phyloP scores from a whole-genome alignment of 192 early-diverging fungal genomes.

The Coemansia sp. region DNA sequence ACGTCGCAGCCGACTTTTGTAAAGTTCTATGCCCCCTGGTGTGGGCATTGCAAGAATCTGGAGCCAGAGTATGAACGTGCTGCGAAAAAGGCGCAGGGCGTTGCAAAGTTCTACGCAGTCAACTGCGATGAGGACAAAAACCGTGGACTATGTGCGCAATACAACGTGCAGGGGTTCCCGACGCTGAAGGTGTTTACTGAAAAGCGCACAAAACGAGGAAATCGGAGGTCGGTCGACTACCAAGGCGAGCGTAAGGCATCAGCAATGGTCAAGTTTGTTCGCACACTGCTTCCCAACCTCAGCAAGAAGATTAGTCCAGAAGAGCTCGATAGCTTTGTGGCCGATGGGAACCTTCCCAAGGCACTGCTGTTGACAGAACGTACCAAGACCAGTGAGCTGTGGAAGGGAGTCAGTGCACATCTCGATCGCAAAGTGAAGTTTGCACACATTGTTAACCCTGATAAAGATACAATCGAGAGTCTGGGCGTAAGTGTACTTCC shows the following conservation, averaged over 20 bases:
- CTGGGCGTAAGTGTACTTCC: constrained; percentile 66
- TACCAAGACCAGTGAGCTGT: constrained; percentile 69
- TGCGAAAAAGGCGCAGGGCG: constrained; percentile 75
- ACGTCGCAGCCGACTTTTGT: constrained; percentile 76
- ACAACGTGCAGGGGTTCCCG: constrained; percentile 88
- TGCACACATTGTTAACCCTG: constrained; percentile 65
- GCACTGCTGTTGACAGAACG: constrained; percentile 81
- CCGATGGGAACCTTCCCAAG: constrained; percentile 55
- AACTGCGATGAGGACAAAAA: constrained; percentile 87
- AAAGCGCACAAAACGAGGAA: constrained; percentile 59
- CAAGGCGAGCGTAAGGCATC: constrained; percentile 81
- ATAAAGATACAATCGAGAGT: constrained; percentile 50
- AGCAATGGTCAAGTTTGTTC: constrained; percentile 70
- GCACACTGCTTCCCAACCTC: constrained; percentile 62
- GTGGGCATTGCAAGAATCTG: constrained; percentile 88
- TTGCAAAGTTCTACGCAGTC: constrained; percentile 84
- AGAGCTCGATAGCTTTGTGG: constrained; percentile 57
- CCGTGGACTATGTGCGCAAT: constrained; percentile 71
- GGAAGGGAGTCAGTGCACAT: constrained; percentile 81
- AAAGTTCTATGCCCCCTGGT: constrained; percentile 97
- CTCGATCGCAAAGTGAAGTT: constrained; percentile 67
- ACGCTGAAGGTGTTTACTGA: constrained; percentile 88
- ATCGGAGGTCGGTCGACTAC: constrained; percentile 64
- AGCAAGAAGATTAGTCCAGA: constrained; percentile 22
- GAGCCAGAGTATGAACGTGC: constrained; percentile 89